Evolutionary conservation across 31 red algal species (phyloP).

Genomic region (Odonthalia washingtoniensis): DNA sequence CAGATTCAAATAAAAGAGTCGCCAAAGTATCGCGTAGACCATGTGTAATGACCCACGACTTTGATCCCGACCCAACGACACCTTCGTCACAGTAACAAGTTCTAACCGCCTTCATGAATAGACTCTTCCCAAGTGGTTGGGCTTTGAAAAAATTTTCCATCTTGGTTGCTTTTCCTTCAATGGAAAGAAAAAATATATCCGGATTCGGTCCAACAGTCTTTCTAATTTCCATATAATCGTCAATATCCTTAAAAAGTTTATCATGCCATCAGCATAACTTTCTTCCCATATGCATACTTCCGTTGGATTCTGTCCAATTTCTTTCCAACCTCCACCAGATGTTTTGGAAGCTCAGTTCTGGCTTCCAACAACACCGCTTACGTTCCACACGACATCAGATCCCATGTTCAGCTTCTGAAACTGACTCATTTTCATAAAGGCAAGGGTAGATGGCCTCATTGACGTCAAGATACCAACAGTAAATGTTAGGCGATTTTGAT

Average conservation of each 20-base stretch:
- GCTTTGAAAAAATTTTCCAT: too few species aligned
- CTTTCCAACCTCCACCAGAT: not conserved
- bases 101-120: conserved; percentile 28
- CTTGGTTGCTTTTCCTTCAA: too few species aligned
- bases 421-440: not conserved
- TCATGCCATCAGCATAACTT: too few species aligned
- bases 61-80: not conserved
- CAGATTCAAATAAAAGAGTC: too few species aligned
- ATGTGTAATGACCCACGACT: too few species aligned
- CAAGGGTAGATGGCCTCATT: not conserved
- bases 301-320: not conserved
- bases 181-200: too few species aligned
- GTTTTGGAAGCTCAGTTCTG: not conserved
- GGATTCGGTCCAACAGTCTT: too few species aligned
- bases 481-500: not conserved
- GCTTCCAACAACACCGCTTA: not conserved
- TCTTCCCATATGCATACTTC: not conserved
- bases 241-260: too few species aligned
- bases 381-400: not conserved
- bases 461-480: not conserved
- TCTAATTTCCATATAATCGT: too few species aligned
- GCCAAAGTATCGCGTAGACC: too few species aligned
- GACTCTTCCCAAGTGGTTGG: too few species aligned
- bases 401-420: not conserved
- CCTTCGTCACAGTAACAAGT: not conserved